Evolutionary conservation across 257 asterid species (phyloP), one percentile per base, ranked within the genome.

Genomic region (Solanum sparsipilum): DNA sequence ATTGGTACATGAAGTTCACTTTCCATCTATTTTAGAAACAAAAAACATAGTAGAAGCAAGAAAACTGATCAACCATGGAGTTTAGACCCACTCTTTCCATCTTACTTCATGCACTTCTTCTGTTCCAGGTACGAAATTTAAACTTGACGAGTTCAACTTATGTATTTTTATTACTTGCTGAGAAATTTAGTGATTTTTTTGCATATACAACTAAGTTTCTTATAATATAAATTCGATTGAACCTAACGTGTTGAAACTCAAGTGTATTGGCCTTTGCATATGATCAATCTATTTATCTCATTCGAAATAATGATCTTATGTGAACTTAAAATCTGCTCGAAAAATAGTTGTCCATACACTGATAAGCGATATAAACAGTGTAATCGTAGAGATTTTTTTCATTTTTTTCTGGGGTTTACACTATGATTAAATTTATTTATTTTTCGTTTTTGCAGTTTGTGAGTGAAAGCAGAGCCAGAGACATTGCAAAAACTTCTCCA

Each of bases 361-460:
- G 41, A 23, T 38, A 23, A 75, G 83, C 32, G 4, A 75, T 38
- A 1, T 23, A 38, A 38, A 75, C 32, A 23, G 21, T 23, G 31
- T 11, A 36, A 36, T 23, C 8, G 20, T 75, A 38, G 23, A 39
- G 4, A 39, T 27, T 75, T 21, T 23, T 71, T 32, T 1, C 0
- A 2, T 52, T 16, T 52, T 16, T 75, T 75, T 9, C 38, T 2
- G 3, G 6, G 8, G 7, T 27, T 70, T 70, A 13, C 39, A 15
- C 38, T 71, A 15, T 7, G n/a, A 31, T 31, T 29, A 6, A 70
- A 15, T 13, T 7, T 7, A 15, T 71, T 32, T 9, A 2, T 72
- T 16, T 71, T 27, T 79, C 16, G 9, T 46, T 9, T 46, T 82
- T 82, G 86, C 88, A 88, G 88, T 79, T 90, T 81, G 25, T 89